Conservation (phyloP, 768 basidiomycete species). For the Dendrothele bispora region DNA sequence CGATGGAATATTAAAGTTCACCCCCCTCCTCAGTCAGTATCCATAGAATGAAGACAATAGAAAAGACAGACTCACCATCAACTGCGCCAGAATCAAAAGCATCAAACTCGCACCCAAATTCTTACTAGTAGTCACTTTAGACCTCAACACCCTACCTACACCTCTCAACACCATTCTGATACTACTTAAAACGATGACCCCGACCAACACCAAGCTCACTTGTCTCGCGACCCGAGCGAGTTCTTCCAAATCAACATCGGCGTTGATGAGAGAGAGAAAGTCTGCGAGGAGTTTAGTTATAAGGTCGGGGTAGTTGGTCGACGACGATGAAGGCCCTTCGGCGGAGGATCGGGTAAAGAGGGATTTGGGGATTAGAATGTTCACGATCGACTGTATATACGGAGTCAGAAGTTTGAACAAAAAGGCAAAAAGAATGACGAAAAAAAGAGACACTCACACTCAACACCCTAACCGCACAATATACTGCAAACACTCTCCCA, state of each 20-base stretch:
- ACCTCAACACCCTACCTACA: slow-evolving; percentile 61
- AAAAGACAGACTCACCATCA: slow-evolving; percentile 59
- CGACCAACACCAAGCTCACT: slow-evolving; percentile 68
- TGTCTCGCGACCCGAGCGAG: slow-evolving; percentile 45
- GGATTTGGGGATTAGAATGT: slow-evolving; percentile 42
- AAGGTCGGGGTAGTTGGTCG: slow-evolving; percentile 41
- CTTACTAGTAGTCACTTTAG: slow-evolving; percentile 49
- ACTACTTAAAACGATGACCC: slow-evolving; percentile 73
- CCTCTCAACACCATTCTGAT: slow-evolving; percentile 69
- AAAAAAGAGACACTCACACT: slow-evolving; percentile 21
- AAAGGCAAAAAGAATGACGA: background rate
- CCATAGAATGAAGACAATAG: too few species aligned
- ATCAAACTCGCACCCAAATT: slow-evolving; percentile 75
- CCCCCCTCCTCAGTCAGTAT: too few species aligned
- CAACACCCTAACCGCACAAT: slow-evolving; percentile 68
- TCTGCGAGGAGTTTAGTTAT: slow-evolving; percentile 18
- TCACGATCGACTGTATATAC: slow-evolving; percentile 45
- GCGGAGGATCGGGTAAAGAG: slow-evolving; percentile 14
- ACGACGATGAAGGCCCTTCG: slow-evolving; percentile 26
- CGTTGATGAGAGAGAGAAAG: slow-evolving; percentile 12
- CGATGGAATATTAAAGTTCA: background rate
- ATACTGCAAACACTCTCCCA: slow-evolving; percentile 59
- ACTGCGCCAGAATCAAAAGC: slow-evolving; percentile 74
- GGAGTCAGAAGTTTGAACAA: background rate
- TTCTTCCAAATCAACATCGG: slow-evolving; percentile 34